Evolutionary conservation across 2,329 filamentous ascomycete genomes (phyloP).

Genomic region (Fusarium bulbicola): DNA sequence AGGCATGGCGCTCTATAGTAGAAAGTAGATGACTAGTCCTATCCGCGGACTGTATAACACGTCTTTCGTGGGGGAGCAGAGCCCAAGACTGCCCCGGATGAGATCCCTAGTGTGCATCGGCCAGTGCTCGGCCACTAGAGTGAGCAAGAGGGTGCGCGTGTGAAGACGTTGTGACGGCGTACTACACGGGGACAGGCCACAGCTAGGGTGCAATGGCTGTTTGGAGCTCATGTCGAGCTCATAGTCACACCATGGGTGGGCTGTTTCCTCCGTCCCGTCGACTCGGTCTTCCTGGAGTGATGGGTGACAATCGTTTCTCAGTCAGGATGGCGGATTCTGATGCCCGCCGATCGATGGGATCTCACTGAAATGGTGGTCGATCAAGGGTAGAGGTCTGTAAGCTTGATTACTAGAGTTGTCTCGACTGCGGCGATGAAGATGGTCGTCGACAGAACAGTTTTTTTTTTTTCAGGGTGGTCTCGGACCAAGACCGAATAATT

Average conservation of each 20-base stretch:
- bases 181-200: slow-evolving; percentile 37
- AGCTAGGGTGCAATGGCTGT: slow-evolving; percentile 32
- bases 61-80: slow-evolving; percentile 13
- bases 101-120: slow-evolving; percentile 23
- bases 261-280: slow-evolving; percentile 41
- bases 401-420: slow-evolving; percentile 29
- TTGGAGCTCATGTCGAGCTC: slow-evolving; percentile 37
- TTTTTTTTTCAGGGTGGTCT: slow-evolving; percentile 11
- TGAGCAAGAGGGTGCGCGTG: slow-evolving; percentile 29
- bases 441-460: neutral
- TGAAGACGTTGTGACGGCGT: slow-evolving; percentile 33
- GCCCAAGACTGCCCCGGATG: slow-evolving; percentile 31
- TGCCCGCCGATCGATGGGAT: slow-evolving; percentile 40
- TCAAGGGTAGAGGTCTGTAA: slow-evolving; percentile 23
- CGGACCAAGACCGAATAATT: slow-evolving; percentile 10
- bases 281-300: slow-evolving; percentile 37
- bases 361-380: slow-evolving; percentile 36
- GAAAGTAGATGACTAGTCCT: slow-evolving; percentile 14
- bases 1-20: neutral
- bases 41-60: slow-evolving; percentile 13
- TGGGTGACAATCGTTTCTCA: slow-evolving; percentile 36
- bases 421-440: slow-evolving; percentile 25
- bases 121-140: slow-evolving; percentile 26
- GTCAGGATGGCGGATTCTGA: slow-evolving; percentile 32
- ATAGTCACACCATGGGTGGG: slow-evolving; percentile 44